phyloP scores from a whole-genome alignment of 257 asterid genomes.

The Solanum virginianum region DNA sequence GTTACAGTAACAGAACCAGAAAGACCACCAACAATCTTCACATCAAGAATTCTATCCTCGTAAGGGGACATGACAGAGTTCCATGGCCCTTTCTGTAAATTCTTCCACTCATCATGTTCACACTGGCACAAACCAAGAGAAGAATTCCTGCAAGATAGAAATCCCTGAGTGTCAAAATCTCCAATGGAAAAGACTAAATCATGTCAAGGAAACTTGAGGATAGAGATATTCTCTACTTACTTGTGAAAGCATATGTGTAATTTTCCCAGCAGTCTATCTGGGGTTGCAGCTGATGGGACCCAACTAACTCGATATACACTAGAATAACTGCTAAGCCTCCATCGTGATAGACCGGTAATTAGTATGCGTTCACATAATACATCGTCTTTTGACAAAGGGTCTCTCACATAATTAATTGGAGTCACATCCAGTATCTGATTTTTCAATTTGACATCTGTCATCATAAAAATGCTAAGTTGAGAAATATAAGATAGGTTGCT shows the following conservation, averaged over 20 bases:
- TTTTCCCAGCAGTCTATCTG: conserved; percentile 45
- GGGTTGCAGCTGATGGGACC: conserved; percentile 56
- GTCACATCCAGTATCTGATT: conserved; percentile 46
- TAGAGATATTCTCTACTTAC: conserved; percentile 22
- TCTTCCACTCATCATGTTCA: conserved; percentile 54
- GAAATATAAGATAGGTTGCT: background rate
- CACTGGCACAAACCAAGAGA: conserved; percentile 66
- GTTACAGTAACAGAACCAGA: conserved; percentile 58
- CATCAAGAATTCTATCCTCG: conserved; percentile 54
- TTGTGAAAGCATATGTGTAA: conserved; percentile 64
- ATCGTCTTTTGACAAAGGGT: conserved; percentile 24
- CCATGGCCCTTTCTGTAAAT: conserved; percentile 47
- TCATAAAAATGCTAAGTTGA: background rate
- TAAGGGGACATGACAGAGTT: conserved; percentile 59
- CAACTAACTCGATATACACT: conserved; percentile 48
- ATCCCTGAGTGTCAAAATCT: background rate
- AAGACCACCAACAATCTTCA: conserved; percentile 51
- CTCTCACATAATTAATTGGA: conserved; percentile 25
- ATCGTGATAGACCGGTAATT: conserved; percentile 60
- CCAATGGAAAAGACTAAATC: background rate
- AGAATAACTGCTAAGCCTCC: conserved; percentile 55
- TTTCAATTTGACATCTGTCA: conserved; percentile 41
- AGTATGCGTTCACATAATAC: conserved; percentile 55
- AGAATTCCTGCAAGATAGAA: conserved; percentile 49
- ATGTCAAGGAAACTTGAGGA: background rate